Evolutionary conservation across 345 rosid species (phyloP).

Genomic region (Eucalyptus sp.): DNA sequence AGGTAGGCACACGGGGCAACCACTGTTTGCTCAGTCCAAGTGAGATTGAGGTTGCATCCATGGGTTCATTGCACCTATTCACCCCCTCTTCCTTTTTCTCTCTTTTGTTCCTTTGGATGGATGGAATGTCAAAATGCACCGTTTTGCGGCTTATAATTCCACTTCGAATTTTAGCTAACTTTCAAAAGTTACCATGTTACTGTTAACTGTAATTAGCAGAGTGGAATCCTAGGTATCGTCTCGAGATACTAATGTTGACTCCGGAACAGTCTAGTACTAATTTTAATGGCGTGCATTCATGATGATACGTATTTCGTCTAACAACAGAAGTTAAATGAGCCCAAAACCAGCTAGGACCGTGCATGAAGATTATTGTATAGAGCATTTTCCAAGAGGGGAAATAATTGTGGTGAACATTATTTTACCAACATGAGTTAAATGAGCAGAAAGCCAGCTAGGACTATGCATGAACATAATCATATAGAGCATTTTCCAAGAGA

Average conservation of each 20-base stretch:
- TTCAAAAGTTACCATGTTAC: neutral
- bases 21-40: neutral
- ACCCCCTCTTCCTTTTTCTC: neutral
- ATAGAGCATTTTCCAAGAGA: neutral
- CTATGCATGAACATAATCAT: neutral
- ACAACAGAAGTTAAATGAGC: neutral
- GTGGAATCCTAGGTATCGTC: accelerated
- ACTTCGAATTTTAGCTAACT: neutral
- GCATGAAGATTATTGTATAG: neutral
- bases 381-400: neutral
- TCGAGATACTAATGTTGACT: neutral
- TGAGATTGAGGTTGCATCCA: neutral
- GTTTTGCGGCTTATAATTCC: neutral
- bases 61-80: neutral
- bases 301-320: neutral
- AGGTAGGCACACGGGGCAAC: neutral
- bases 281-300: neutral
- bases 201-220: neutral
- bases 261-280: accelerated
- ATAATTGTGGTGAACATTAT: neutral
- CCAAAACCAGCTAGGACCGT: neutral
- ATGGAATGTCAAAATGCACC: neutral
- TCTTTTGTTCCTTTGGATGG: neutral
- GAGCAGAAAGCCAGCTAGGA: neutral
- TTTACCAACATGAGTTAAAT: neutral